Percentiles rank a stretch among this genome's conserved stretches.
These are phyloP conservation scores for Cubamyces sp. DNA, from an alignment of 768 basidiomycete genomes.

Conservation along the genomic window DNA sequence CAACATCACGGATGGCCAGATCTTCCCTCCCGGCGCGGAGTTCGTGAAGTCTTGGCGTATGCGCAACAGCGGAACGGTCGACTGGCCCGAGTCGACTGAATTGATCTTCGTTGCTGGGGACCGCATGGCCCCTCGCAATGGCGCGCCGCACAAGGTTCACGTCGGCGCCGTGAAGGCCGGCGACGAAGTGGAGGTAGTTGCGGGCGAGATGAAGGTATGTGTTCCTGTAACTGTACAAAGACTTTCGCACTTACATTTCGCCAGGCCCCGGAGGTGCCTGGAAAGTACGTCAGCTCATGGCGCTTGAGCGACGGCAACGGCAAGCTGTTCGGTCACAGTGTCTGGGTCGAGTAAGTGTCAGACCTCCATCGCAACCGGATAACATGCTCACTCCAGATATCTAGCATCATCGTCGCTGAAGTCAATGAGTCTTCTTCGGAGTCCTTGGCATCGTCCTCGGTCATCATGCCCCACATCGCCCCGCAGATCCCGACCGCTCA, in stretches of 20 bases:
- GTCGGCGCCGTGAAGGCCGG: constrained; percentile 65
- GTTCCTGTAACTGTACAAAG: neutral
- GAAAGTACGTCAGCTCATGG: constrained; percentile 81
- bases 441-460: constrained; percentile 71
- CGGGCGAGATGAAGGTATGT: constrained; percentile 73
- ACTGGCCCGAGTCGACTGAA: constrained; percentile 73
- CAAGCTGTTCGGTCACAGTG: constrained; percentile 67
- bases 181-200: constrained; percentile 64
- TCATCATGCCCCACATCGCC: constrained; percentile 63
- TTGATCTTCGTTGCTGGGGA: constrained; percentile 76
- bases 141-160: constrained; percentile 39
- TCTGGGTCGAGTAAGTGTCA: constrained; percentile 79
- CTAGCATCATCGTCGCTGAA: constrained; percentile 71
- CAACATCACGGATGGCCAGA: constrained; percentile 74
- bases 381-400: neutral
- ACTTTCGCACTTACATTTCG: neutral
- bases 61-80: constrained; percentile 60
- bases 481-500: constrained; percentile 22
- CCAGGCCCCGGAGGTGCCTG: constrained; percentile 74
- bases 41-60: constrained; percentile 86
- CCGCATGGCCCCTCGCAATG: constrained; percentile 47
- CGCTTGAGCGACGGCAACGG: constrained; percentile 62
- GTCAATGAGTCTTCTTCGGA: constrained; percentile 39
- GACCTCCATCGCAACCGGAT: neutral
- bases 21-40: constrained; percentile 81